Percentiles rank a stretch among this genome's conserved stretches.
Evolutionary conservation across 2,329 filamentous ascomycete species (phyloP).

Genomic region (Fusarium sp.): DNA sequence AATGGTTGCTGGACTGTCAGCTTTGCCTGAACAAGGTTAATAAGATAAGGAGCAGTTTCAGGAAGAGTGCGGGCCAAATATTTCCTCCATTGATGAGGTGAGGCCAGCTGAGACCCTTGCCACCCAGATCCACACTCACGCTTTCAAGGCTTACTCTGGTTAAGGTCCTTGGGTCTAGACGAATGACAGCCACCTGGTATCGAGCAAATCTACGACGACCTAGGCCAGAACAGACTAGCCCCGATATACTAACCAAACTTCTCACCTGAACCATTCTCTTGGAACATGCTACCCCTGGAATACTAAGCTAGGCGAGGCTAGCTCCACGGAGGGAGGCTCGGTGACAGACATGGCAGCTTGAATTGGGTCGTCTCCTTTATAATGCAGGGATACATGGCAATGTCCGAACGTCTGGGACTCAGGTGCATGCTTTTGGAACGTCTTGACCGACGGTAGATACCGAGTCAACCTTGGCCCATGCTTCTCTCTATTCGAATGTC

Average conservation of each 20-base stretch:
- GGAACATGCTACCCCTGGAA: background rate
- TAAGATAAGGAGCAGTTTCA: background rate
- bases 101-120: background rate
- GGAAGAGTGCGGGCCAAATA: background rate
- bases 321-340: too few relatives aligned
- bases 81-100: conserved; percentile 2
- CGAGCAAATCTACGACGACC: too few relatives aligned
- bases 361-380: background rate
- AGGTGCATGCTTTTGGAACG: background rate
- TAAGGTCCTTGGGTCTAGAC: background rate
- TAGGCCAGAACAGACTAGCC: too few relatives aligned
- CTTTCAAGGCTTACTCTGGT: background rate
- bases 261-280: background rate
- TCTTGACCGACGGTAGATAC: too few relatives aligned
- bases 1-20: background rate
- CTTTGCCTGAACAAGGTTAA: background rate
- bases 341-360: background rate
- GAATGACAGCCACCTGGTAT: background rate
- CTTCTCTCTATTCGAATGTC: too few relatives aligned
- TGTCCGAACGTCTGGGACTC: background rate
- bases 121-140: background rate
- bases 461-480: too few relatives aligned
- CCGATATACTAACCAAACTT: background rate
- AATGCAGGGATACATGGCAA: background rate
- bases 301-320: background rate